Conservation (phyloP, 2,329 filamentous ascomycete species). For the Bipolaris victoriae region DNA sequence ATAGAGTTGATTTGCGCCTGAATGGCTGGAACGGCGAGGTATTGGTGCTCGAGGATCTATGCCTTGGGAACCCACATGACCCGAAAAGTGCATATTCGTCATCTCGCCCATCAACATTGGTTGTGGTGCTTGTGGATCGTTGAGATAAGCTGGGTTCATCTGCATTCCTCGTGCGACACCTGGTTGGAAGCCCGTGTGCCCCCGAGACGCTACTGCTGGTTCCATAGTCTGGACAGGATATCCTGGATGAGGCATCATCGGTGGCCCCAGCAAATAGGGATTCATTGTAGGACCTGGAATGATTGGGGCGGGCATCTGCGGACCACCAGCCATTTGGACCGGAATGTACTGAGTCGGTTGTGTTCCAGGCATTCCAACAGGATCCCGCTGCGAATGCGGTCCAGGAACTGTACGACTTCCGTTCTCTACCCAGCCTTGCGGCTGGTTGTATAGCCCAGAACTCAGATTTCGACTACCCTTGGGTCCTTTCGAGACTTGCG, state of each 20-base stretch:
- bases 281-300: constrained; percentile 13
- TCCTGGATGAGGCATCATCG: constrained; percentile 16
- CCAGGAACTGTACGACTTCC: constrained; percentile 21
- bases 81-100: constrained; percentile 34
- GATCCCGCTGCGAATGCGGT: constrained; percentile 20
- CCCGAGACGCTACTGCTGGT: constrained; percentile 14
- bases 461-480: constrained; percentile 19
- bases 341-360: constrained; percentile 25
- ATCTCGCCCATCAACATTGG: constrained; percentile 34
- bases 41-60: constrained; percentile 16
- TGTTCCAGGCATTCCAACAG: constrained; percentile 15
- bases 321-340: constrained; percentile 20
- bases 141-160: constrained; percentile 21
- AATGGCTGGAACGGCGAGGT: constrained; percentile 11
- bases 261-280: constrained; percentile 22
- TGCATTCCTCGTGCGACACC: constrained; percentile 14
- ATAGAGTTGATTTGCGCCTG: constrained; percentile 22
- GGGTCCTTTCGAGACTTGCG: constrained; percentile 13
- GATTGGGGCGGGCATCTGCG: constrained; percentile 14
- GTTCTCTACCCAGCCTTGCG: constrained; percentile 30
- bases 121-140: constrained; percentile 16
- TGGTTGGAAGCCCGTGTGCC: constrained; percentile 19
- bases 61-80: constrained; percentile 13
- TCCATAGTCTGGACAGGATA: constrained; percentile 21
- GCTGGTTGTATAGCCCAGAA: constrained; percentile 19